These are phyloP conservation scores for Hemerocallis citrina DNA, from an alignment of 106 monocot genomes.

Conservation along the genomic window DNA sequence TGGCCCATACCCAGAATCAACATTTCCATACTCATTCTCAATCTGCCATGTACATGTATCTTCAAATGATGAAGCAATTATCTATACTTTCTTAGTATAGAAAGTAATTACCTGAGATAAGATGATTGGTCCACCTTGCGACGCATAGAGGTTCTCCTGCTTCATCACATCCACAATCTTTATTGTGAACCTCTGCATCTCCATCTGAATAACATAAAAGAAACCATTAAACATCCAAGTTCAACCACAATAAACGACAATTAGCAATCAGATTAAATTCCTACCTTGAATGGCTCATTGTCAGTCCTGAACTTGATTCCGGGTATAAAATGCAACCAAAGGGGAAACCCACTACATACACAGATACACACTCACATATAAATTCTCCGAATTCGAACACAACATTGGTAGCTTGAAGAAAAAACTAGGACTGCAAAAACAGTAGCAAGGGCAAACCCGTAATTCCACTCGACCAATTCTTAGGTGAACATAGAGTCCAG, in stretches of 20 bases:
- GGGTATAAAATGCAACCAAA: constrained; percentile 96
- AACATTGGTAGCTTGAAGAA: too few species aligned
- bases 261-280: not conserved
- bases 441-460: constrained; percentile 61
- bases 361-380: too few species aligned
- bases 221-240: not conserved
- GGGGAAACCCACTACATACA: constrained; percentile 75
- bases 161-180: constrained; percentile 55
- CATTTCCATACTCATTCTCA: constrained; percentile 96
- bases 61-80: not conserved
- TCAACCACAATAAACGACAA: not conserved
- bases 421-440: too few species aligned
- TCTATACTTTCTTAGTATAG: too few species aligned
- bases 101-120: constrained; percentile 81
- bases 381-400: too few species aligned
- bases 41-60: constrained; percentile 34
- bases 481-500: constrained; percentile 84
- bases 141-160: constrained; percentile 91
- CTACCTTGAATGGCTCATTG: constrained; percentile 87
- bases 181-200: constrained; percentile 75
- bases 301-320: constrained; percentile 91
- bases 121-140: constrained; percentile 96
- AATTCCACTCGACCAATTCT: constrained; percentile 96
- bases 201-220: constrained; percentile 43
- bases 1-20: constrained; percentile 53